Base-by-base conservation (phyloP, 106 monocot species). In the Chionographis japonica region DNA sequence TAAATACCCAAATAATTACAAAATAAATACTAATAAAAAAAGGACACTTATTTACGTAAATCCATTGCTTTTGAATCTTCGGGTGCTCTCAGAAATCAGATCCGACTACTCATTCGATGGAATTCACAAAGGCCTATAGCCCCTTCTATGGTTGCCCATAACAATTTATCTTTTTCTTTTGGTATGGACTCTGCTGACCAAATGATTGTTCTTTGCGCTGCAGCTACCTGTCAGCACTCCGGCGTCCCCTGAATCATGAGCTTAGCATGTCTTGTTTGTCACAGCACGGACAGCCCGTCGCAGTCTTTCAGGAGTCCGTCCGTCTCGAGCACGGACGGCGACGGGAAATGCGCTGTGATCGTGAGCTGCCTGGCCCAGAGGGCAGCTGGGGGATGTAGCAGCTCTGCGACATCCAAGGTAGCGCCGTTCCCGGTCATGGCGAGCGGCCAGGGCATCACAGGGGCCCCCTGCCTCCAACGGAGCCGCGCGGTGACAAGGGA, bases 181-280 rank as follows among this genome's bases (percentile, higher is more conserved):
- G 8, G 9, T 10, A 46, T 1, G 9, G 9, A 46, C 9, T 46
- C 2, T 46, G 46, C 46, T 46, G 46, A 46, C 46, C 9, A 6
- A 46, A 5, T 46, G 46, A 6, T 46, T 27, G 27, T 46, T 46
- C 46, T 10, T 5, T 46, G 46, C 2, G 9, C 9, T 46, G 46
- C 9, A 46, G 46, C 2, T 10, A 46, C 46, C 2, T 0, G 27
- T 27, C 27, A 27, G 27, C 9, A 46, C 46, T 46, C 42, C 19
- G 7, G 49, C 27, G 13, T 56, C 27, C 42, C 9, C 14, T 35
- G 53, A 70, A 74, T 19, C 52, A 83, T 83, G 82, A 78, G 82
- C 60, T 70, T 90, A 52, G 86, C 86, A 43, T 90, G 90, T 40
- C 85, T 90, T 66, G 90, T 83, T 49, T 90, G 90, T 58, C 90